Conservation (phyloP, 2,329 filamentous ascomycete species). For the Trichothecium sympodiale region DNA sequence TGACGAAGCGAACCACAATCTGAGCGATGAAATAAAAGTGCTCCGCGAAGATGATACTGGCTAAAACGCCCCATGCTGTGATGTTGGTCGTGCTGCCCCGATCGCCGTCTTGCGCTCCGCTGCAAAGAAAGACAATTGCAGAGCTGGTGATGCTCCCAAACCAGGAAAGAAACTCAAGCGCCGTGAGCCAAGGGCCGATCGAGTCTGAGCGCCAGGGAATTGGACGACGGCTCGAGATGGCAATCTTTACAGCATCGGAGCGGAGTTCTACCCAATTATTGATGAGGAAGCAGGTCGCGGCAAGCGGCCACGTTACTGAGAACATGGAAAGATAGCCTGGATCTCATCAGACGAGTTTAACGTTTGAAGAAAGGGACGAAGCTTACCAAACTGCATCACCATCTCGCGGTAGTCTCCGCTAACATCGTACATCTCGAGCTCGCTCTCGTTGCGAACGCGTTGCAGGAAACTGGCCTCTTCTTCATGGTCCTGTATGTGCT, state of each 20-base stretch:
- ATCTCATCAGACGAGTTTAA: too few relatives aligned
- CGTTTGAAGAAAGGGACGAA: background rate
- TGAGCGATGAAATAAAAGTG: conserved; percentile 79
- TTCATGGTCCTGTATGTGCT: conserved; percentile 47
- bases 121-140: conserved; percentile 84
- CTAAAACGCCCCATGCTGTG: conserved; percentile 67
- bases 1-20: conserved; percentile 57
- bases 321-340: conserved; percentile 79
- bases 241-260: conserved; percentile 90
- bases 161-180: conserved; percentile 86
- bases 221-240: conserved; percentile 76
- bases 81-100: conserved; percentile 59
- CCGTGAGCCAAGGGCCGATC: conserved; percentile 85
- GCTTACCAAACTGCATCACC: conserved; percentile 64
- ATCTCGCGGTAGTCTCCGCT: conserved; percentile 87
- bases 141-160: conserved; percentile 79
- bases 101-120: conserved; percentile 52
- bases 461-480: conserved; percentile 74
- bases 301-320: conserved; percentile 90
- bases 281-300: conserved; percentile 74
- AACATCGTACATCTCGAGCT: conserved; percentile 78
- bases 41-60: conserved; percentile 76
- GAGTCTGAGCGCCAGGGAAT: conserved; percentile 85
- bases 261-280: conserved; percentile 97
- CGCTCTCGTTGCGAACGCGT: conserved; percentile 72